Percentiles rank a stretch among this genome's conserved stretches.
Evolutionary conservation across 441 rosid species (phyloP).

Genomic region (Aquilaria agallochum): DNA sequence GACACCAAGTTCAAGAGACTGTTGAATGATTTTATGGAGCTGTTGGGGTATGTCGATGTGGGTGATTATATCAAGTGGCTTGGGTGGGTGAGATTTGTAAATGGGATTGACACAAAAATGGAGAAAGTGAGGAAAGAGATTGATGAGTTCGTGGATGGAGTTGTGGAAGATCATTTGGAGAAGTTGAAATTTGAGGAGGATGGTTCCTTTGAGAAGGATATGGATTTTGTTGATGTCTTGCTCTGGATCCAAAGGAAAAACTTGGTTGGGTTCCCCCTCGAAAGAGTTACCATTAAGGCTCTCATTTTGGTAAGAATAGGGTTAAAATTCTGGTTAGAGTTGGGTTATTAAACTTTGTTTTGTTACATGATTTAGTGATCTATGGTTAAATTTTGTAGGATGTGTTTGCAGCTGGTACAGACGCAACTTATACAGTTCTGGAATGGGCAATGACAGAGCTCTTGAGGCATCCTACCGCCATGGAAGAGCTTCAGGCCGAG

Average conservation of each 20-base stretch:
- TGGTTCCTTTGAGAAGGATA: conserved; percentile 5
- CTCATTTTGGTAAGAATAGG: conserved; percentile 29
- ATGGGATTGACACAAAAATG: conserved; percentile 22
- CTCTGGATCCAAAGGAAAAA: not conserved
- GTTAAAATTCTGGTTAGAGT: not conserved
- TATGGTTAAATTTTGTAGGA: conserved; percentile 13
- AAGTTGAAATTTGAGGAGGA: conserved; percentile 14
- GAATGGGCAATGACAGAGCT: conserved; percentile 38
- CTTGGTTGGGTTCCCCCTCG: conserved; percentile 20
- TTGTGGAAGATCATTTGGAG: not conserved
- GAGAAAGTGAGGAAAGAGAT: conserved; percentile 19
- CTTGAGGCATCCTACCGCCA: conserved; percentile 23
- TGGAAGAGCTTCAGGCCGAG: conserved; percentile 13
- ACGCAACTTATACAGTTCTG: conserved; percentile 20
- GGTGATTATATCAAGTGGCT: conserved; percentile 13
- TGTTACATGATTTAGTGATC: not conserved
- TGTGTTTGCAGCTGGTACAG: conserved; percentile 23
- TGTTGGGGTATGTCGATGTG: conserved; percentile 24
- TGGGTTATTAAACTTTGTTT: too few relatives aligned
- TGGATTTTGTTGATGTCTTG: conserved; percentile 32
- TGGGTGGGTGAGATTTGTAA: conserved; percentile 29
- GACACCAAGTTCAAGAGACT: conserved; percentile 28
- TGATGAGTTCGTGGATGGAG: conserved; percentile 14
- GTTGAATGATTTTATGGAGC: conserved; percentile 13
- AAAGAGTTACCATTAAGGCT: conserved; percentile 33